Base-by-base conservation (phyloP, 2,329 filamentous ascomycete species). In the Microcera coccophila region DNA sequence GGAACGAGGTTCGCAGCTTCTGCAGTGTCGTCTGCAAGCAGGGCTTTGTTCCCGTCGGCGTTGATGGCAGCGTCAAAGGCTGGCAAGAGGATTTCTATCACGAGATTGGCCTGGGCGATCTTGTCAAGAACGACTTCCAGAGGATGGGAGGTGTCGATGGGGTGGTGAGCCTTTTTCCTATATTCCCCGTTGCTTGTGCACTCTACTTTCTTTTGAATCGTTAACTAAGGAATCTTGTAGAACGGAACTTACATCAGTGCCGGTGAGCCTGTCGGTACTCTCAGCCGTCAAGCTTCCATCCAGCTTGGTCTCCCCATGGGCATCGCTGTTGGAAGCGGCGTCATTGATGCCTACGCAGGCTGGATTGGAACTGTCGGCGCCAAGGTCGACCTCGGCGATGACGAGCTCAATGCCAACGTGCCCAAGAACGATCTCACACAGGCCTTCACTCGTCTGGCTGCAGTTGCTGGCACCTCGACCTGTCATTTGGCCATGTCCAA, bases 311-410 rank as follows among this genome's bases (percentile, higher is more conserved):
- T 98, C 3, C 85, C 85, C 4, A 75, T 85, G 16, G 91, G 90
- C 29, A 93, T 96, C 55, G 89, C 93, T 15, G 86, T 98, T 42
- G 93, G 93, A 41, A 95, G 89, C 60, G 90, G 90, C 65, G 93
- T 98, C 51, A 98, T 98, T 61, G 93, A 98, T 64, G 93, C 93
- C 15, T 98, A 98, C 60, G 93, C 93, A 46, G 93, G 93, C 51
- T 98, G 93, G 93, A 93, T 98, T 55, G 93, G 93, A 48, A 97
- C 93, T 1, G 93, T 98, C n/a, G 93, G 93, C 45, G 91, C 93
- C 47, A 96, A 96, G 67, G 88, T 96, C 56, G 79, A 89, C 53
- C 78, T 94, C 14, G 75, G 76, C 31, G 56, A 63, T 26, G 80
- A 85, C 42, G 77, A 85, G 36, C 75, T 91, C 29, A 83, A 85